Evolutionary conservation across 1,284 basidiomycete species (phyloP).

Genomic region (Malassezia furfur): DNA sequence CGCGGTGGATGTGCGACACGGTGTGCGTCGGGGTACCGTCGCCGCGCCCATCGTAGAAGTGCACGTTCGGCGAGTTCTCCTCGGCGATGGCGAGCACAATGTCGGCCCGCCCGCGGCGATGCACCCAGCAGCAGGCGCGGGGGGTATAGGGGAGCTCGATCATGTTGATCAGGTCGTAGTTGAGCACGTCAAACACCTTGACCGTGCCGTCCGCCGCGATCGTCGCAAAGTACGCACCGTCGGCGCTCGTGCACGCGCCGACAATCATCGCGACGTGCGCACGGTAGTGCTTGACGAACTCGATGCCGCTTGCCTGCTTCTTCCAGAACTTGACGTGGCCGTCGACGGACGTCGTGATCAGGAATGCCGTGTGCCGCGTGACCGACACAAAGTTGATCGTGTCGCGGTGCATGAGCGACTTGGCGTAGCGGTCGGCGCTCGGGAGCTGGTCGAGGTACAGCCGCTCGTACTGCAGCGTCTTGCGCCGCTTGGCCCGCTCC

Average conservation of each 20-base stretch:
- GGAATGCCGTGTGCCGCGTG: constrained; percentile 55
- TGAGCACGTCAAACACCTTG: constrained; percentile 93
- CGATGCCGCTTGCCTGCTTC: constrained; percentile 67
- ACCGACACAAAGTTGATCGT: constrained; percentile 70
- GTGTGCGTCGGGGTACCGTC: constrained; percentile 66
- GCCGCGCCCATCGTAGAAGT: constrained; percentile 85
- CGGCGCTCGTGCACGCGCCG: constrained; percentile 74
- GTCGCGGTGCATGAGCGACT: constrained; percentile 97
- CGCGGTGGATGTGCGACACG: constrained; percentile 67
- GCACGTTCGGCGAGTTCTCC: constrained; percentile 62
- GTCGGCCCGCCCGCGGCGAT: constrained; percentile 68
- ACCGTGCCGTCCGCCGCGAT: constrained; percentile 53
- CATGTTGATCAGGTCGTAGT: constrained; percentile 99
- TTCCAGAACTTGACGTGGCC: constrained; percentile 98
- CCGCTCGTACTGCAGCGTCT: constrained; percentile 59
- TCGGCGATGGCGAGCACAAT: constrained; percentile 75
- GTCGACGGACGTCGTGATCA: constrained; percentile 87
- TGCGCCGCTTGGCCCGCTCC: constrained; percentile 20
- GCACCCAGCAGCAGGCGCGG: constrained; percentile 39
- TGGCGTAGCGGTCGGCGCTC: constrained; percentile 81
- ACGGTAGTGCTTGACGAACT: constrained; percentile 53
- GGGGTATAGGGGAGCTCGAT: constrained; percentile 77
- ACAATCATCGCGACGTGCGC: constrained; percentile 76
- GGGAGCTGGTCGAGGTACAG: constrained; percentile 87
- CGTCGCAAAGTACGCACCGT: constrained; percentile 84